phyloP scores from a whole-genome alignment of 1,284 basidiomycete species.

The Stereum hirsutum region DNA sequence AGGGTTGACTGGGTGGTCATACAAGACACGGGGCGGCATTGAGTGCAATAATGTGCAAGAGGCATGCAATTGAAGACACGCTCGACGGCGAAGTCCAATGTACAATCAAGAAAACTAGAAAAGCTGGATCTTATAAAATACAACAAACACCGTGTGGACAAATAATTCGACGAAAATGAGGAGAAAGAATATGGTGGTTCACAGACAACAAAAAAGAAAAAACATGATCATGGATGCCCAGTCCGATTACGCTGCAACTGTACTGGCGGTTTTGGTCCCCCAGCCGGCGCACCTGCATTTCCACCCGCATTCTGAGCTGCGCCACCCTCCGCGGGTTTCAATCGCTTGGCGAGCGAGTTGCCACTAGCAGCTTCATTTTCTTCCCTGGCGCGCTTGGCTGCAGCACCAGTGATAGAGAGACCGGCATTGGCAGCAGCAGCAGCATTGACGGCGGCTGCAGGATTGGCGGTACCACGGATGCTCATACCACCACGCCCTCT shows the following conservation, averaged over 20 bases:
- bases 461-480: constrained; percentile 30
- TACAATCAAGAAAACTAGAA: no score
- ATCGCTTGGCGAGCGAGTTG: constrained; percentile 59
- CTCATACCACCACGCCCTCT: constrained; percentile 22
- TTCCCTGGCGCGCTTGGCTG: constrained; percentile 58
- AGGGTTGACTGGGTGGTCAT: no score
- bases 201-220: constrained; percentile 3
- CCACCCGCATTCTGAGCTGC: not conserved
- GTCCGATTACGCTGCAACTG: constrained; percentile 22
- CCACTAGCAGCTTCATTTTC: constrained; percentile 36
- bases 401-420: constrained; percentile 59
- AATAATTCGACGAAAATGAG: not conserved
- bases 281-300: constrained; percentile 4
- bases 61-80: no score
- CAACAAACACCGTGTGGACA: constrained; percentile 4
- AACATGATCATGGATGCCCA: constrained; percentile 13
- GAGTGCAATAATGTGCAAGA: no score
- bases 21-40: no score
- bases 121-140: no score
- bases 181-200: constrained; percentile 4
- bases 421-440: constrained; percentile 26
- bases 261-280: constrained; percentile 17
- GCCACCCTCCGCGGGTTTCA: constrained; percentile 36
- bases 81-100: no score
- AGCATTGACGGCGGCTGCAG: constrained; percentile 22